Percentiles rank a stretch among this genome's conserved stretches.
phyloP scores from a whole-genome alignment of 139 green algal genomes.

The Asterochloris erici region DNA sequence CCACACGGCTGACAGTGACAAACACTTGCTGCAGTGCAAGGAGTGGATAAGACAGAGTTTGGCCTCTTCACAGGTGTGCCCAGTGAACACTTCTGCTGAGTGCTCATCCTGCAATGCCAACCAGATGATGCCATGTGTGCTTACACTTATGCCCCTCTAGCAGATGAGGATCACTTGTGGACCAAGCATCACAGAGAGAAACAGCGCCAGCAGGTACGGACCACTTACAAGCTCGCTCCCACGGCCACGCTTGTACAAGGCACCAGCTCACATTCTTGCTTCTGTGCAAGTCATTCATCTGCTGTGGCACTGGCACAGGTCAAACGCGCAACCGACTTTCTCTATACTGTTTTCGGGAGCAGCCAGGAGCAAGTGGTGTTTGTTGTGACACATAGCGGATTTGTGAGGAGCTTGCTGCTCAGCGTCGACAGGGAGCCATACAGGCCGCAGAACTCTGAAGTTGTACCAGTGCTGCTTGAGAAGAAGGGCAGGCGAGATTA shows the following conservation, averaged over 20 bases:
- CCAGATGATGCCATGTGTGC: too few species aligned
- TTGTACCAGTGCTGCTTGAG: conserved; percentile 42
- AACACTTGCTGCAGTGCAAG: conserved; percentile 1
- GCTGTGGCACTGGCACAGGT: neutral
- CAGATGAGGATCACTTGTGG: conserved; percentile 54
- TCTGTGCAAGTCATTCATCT: too few species aligned
- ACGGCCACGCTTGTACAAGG: too few species aligned
- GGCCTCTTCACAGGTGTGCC: conserved; percentile 31
- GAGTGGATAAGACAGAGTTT: conserved; percentile 30
- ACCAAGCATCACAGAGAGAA: conserved; percentile 45
- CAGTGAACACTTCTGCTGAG: too few species aligned
- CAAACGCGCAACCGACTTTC: conserved; percentile 47
- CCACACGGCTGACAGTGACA: too few species aligned
- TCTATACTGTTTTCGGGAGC: conserved; percentile 46
- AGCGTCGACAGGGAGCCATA: conserved; percentile 53
- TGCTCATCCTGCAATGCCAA: too few species aligned
- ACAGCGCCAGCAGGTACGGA: conserved; percentile 43
- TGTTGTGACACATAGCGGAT: conserved; percentile 59
- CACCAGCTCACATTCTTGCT: too few species aligned
- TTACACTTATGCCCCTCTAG: too few species aligned
- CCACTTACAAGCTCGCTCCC: too few species aligned
- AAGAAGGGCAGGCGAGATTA: neutral
- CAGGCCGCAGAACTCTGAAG: conserved; percentile 50
- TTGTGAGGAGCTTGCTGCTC: conserved; percentile 56
- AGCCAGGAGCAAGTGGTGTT: conserved; percentile 45